Evolutionary conservation across 148 eudicot genomes (phyloP).

Genomic region (Chenopodium suecicum): DNA sequence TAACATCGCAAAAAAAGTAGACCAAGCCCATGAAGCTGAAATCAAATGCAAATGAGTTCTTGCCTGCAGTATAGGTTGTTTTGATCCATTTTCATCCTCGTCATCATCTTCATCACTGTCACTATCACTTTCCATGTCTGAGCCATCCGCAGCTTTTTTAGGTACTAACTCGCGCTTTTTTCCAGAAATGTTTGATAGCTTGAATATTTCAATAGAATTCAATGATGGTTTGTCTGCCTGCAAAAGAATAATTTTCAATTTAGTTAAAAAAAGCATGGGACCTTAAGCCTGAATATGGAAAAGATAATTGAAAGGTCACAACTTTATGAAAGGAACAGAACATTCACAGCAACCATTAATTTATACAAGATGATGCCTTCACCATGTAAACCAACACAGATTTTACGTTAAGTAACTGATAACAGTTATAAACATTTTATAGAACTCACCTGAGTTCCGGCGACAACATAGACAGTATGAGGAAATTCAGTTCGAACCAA

Average conservation of each 20-base stretch:
- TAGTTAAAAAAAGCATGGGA: background rate
- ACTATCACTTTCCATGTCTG: constrained; percentile 76
- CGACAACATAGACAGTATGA: constrained; percentile 70
- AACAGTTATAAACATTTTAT: background rate
- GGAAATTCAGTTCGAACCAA: constrained; percentile 87
- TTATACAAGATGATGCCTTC: background rate
- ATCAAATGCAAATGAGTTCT: constrained; percentile 4
- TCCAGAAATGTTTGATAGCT: constrained; percentile 75
- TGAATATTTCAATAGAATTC: constrained; percentile 80
- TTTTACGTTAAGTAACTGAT: background rate
- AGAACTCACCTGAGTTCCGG: constrained; percentile 84
- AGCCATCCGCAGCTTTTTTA: constrained; percentile 42
- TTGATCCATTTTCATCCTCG: constrained; percentile 41
- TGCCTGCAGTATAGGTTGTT: constrained; percentile 76
- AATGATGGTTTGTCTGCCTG: constrained; percentile 75
- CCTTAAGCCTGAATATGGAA: background rate
- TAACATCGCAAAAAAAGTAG: background rate
- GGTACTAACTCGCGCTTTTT: constrained; percentile 77
- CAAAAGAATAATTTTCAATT: background rate
- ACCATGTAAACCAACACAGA: background rate
- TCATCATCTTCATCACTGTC: constrained; percentile 67
- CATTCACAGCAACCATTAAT: too few species aligned
- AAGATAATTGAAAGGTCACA: background rate
- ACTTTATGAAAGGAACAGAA: too few species aligned
- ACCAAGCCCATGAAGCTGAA: background rate